Base-by-base conservation (phyloP, 2,329 filamentous ascomycete genomes). In the Cladobotryum protrusum region DNA sequence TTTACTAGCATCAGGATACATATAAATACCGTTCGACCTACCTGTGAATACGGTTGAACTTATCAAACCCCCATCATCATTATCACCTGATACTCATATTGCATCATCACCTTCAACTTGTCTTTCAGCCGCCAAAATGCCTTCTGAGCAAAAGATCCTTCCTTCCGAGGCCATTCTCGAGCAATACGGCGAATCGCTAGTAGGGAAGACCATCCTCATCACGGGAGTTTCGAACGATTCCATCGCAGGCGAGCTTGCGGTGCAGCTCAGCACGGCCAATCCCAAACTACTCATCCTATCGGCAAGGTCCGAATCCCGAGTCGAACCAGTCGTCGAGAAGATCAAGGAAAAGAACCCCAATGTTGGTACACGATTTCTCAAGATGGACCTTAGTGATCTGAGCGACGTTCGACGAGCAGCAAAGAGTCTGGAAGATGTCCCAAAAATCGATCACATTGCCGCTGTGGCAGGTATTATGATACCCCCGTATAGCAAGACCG, bases 181-280 rank as follows among this genome's bases (percentile, higher is more conserved):
- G 24, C 24, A 29, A 8, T 29, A 29, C 11, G 24, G 24, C 7
- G 6, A 29, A 29, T 29, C 6, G 24, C 24, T 29, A 29, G 24
- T 9, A 29, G 24, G 17, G 13, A 47, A 51, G 12, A 29, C 14
- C 29, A 36, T 52, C 36, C 42, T 55, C 41, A 43, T 52, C 29
- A 51, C 53, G 14, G 48, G 53, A 37, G 53, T 51, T 14, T 39
- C 47, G 9, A 24, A 43, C 4, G 40, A 49, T 18, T 52, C 51
- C 32, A 49, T 52, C 19, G 53, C 51, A 15, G 51, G 51, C 17
- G 51, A 53, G 37, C 51, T 55, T 12, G 53, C 53, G 18, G 36
- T 51, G 18, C 51, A 51, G 18, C 43, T 54, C 19, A 53, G 41
- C 50, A 18, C 43, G 13, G 47, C 41, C 24, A 53, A 51, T 5